Evolutionary conservation across 1,284 basidiomycete genomes (phyloP).

Genomic region (Exobasidium cylindrosporum): DNA sequence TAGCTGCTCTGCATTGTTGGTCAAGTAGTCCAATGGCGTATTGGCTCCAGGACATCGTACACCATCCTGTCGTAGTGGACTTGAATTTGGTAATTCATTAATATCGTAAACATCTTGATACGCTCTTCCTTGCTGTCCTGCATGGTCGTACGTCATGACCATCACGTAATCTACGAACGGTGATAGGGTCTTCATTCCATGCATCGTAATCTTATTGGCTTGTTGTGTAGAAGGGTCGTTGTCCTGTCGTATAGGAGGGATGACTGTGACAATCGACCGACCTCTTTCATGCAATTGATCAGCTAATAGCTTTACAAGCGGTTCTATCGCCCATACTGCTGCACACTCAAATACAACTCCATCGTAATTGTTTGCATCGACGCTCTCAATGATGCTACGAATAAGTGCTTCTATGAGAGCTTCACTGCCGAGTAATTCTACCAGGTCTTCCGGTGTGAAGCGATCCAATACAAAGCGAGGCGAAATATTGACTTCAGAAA

Average conservation of each 20-base stretch:
- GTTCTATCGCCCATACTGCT: constrained; percentile 29
- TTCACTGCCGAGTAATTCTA: not conserved
- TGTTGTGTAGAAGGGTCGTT: constrained; percentile 4
- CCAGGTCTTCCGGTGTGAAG: constrained; percentile 25
- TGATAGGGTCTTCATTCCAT: constrained; percentile 25
- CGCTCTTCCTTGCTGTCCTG: constrained; percentile 17
- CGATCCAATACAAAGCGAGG: constrained; percentile 34
- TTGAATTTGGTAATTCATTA: constrained; percentile 22
- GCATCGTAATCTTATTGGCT: constrained; percentile 25
- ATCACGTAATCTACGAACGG: constrained; percentile 26
- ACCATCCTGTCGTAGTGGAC: constrained; percentile 24
- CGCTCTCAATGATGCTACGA: not conserved
- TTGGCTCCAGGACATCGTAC: constrained; percentile 32
- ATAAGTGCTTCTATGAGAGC: not conserved
- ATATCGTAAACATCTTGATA: constrained; percentile 8
- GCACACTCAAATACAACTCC: constrained; percentile 12
- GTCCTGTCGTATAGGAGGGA: constrained; percentile 23
- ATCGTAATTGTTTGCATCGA: not conserved
- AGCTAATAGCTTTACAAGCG: constrained; percentile 20
- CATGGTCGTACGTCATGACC: constrained; percentile 43
- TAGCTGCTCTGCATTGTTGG: constrained; percentile 23
- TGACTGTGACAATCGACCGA: constrained; percentile 22
- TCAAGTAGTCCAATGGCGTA: constrained; percentile 26
- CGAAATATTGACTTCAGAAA: constrained; percentile 14
- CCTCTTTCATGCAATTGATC: constrained; percentile 3